Evolutionary conservation across 202 grass and related monocot species (phyloP).

Genomic region (Schoenoplectus tabernaemontani): DNA sequence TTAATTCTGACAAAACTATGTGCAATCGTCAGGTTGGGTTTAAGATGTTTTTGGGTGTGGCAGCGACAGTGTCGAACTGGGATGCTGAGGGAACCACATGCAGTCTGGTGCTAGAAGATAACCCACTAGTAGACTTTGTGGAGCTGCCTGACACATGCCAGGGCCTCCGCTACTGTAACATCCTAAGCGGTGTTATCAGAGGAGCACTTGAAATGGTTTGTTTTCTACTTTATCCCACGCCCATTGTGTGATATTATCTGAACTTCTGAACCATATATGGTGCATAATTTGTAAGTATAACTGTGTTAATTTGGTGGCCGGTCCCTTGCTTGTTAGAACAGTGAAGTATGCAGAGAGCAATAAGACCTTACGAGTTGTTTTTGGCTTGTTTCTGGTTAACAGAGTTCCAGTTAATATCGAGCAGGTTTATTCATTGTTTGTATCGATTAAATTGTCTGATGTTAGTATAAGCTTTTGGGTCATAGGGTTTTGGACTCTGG

Average conservation of each 20-base stretch:
- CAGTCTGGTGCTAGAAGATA: slow-evolving; percentile 94
- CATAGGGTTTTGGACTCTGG: background rate
- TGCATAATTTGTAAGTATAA: background rate
- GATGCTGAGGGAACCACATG: slow-evolving; percentile 87
- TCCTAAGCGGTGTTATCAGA: slow-evolving; percentile 88
- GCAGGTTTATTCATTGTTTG: background rate
- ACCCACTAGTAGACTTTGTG: slow-evolving; percentile 97
- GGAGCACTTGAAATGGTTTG: slow-evolving; percentile 96
- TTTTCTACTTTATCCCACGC: background rate
- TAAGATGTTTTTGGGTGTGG: slow-evolving; percentile 97
- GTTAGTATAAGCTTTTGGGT: background rate
- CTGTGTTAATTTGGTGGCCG: background rate
- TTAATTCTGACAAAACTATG: slow-evolving; percentile 1
- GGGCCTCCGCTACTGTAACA: slow-evolving; percentile 87
- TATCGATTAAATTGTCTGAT: background rate
- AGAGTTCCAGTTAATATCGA: background rate
- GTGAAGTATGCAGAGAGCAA: background rate
- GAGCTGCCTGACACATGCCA: slow-evolving; percentile 97
- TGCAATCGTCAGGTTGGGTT: slow-evolving; percentile 64
- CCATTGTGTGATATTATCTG: background rate
- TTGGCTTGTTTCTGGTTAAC: background rate
- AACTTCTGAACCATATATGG: background rate
- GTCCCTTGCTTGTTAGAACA: background rate
- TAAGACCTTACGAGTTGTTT: background rate
- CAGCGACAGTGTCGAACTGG: slow-evolving; percentile 88